phyloP scores from a whole-genome alignment of 2,329 filamentous ascomycete genomes.

The Curvularia sp. region DNA sequence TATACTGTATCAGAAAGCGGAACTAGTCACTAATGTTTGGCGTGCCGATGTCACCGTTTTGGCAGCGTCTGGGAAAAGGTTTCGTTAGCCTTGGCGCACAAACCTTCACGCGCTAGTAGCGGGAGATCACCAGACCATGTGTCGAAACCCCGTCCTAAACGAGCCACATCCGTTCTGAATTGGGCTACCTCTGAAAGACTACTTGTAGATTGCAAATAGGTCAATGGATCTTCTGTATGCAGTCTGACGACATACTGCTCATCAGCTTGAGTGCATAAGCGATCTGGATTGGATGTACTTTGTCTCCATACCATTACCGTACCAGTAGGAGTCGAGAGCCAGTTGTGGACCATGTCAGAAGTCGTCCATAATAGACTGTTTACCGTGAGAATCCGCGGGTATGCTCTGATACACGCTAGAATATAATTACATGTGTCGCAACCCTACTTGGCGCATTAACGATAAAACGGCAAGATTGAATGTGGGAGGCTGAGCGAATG shows the following conservation, averaged over 20 bases:
- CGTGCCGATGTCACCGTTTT: conserved; percentile 40
- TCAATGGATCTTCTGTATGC: background rate
- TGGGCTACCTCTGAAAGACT: background rate
- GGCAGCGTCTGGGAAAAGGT: conserved; percentile 42
- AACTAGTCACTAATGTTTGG: conserved; percentile 35
- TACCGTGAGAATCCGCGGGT: background rate
- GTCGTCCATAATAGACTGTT: background rate
- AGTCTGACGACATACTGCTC: background rate
- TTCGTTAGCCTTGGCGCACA: conserved; percentile 42
- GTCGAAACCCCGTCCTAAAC: conserved; percentile 22
- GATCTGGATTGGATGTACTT: background rate
- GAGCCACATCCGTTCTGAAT: conserved; percentile 9
- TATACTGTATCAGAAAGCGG: conserved; percentile 13
- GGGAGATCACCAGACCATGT: conserved; percentile 31
- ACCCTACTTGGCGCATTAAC: conserved; percentile 1
- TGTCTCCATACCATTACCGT: background rate
- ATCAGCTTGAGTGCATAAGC: background rate
- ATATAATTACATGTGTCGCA: background rate
- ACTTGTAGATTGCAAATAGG: background rate
- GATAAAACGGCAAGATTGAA: background rate
- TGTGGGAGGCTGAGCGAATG: background rate
- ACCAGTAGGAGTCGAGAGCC: background rate
- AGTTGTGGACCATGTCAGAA: background rate
- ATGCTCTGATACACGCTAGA: conserved; percentile 8
- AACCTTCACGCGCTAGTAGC: conserved; percentile 28